These are phyloP conservation scores for Agarophyton chilense DNA, from an alignment of 23 red algal genomes.

Conservation along the genomic window DNA sequence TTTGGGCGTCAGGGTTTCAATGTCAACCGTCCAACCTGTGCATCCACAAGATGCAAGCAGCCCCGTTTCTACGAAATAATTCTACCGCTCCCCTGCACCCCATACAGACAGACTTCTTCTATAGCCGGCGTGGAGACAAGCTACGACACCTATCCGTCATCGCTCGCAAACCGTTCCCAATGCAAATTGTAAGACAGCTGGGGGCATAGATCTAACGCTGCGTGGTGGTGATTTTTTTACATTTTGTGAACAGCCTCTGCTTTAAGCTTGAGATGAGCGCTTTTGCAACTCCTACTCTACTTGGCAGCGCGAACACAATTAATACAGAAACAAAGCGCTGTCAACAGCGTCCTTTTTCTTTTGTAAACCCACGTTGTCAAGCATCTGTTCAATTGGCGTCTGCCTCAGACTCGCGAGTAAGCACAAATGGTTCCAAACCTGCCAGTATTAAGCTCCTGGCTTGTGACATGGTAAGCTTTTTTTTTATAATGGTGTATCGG, in stretches of 20 bases:
- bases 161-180: too few relatives aligned
- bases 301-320: neutral
- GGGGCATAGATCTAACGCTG: too few relatives aligned
- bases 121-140: too few relatives aligned
- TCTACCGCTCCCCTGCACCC: too few relatives aligned
- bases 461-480: slow-evolving; percentile 62
- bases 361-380: neutral
- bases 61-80: neutral
- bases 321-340: neutral
- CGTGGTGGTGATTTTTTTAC: too few relatives aligned
- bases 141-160: too few relatives aligned
- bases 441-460: slow-evolving; percentile 41
- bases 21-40: neutral
- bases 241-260: neutral
- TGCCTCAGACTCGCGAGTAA: neutral
- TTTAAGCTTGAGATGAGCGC: neutral
- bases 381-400: neutral
- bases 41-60: neutral
- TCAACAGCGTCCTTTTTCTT: neutral
- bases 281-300: neutral
- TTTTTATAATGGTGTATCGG: neutral
- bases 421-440: neutral
- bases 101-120: too few relatives aligned
- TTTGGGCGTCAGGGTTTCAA: neutral
- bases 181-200: too few relatives aligned